A percentile compares a stretch with the other conserved stretches of the same genome.
These are phyloP conservation scores for Wallemia mellicola DNA, from an alignment of 1,284 basidiomycete species.

Conservation along the genomic window DNA sequence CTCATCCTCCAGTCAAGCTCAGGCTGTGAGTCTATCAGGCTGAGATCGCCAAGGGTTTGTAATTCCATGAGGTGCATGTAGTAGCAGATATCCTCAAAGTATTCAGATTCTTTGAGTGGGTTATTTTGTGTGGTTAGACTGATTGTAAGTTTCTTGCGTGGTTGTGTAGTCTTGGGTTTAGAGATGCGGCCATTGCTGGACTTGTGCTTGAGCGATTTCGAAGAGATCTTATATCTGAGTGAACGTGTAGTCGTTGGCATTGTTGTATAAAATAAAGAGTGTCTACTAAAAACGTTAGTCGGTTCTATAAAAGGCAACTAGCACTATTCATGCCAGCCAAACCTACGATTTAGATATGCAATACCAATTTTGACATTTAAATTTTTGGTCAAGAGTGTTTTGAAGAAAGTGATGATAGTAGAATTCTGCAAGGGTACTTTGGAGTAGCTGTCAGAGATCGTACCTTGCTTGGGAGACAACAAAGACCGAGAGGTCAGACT, in stretches of 20 bases:
- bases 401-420: too few species aligned
- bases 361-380: too few species aligned
- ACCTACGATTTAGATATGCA: too few species aligned
- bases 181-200: neutral
- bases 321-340: neutral
- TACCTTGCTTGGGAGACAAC: too few species aligned
- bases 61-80: neutral
- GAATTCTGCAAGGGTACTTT: too few species aligned
- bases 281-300: neutral
- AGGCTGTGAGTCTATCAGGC: neutral
- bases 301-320: neutral
- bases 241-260: neutral
- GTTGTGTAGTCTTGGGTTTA: neutral
- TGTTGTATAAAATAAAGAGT: neutral
- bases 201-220: neutral
- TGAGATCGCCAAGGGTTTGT: neutral
- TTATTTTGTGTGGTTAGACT: neutral
- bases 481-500: too few species aligned
- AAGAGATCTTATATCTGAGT: neutral
- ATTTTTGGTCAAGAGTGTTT: too few species aligned
- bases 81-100: neutral
- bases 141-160: neutral
- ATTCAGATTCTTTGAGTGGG: neutral
- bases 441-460: too few species aligned
- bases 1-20: constrained; percentile 35